A percentile compares a stretch with the other conserved stretches of the same genome.
These are phyloP conservation scores for Aspergillus avenaceus DNA, from an alignment of 495 filamentous ascomycete genomes.

Conservation along the genomic window DNA sequence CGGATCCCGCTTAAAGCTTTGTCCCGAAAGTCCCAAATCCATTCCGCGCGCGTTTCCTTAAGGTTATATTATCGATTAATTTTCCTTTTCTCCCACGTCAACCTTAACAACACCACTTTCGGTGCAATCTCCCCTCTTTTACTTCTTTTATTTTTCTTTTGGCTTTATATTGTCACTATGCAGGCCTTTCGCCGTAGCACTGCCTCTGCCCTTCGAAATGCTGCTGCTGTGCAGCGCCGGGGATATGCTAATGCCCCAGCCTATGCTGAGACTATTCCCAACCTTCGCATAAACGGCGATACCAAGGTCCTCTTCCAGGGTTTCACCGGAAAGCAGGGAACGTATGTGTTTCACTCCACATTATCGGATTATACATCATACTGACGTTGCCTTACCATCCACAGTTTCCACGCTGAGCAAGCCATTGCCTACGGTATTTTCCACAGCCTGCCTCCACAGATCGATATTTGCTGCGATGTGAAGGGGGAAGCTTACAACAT, in stretches of 20 bases:
- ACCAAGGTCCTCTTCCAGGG: constrained; percentile 97
- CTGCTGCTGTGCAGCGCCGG: constrained; percentile 51
- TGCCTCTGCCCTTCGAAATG: constrained; percentile 45
- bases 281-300: constrained; percentile 86
- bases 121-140: constrained; percentile 11
- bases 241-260: constrained; percentile 64
- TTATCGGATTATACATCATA: constrained; percentile 8
- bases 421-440: constrained; percentile 91
- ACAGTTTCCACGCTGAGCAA: constrained; percentile 93
- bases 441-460: constrained; percentile 11
- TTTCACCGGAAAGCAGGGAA: constrained; percentile 98
- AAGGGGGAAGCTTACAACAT: constrained; percentile 28
- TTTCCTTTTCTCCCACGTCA: constrained; percentile 24
- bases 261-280: constrained; percentile 80
- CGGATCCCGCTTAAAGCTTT: constrained; percentile 44
- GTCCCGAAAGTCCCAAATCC: constrained; percentile 36
- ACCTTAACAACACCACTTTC: constrained; percentile 9
- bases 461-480: constrained; percentile 4
- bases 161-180: constrained; percentile 30
- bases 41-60: constrained; percentile 23
- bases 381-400: constrained; percentile 37
- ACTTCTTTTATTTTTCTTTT: constrained; percentile 12
- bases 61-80: background rate
- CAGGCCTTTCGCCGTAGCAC: constrained; percentile 52
- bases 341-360: constrained; percentile 57